Evolutionary conservation across 306 rosid species (phyloP), one percentile per base, ranked within the genome.

Genomic region (Geum urbanum): DNA sequence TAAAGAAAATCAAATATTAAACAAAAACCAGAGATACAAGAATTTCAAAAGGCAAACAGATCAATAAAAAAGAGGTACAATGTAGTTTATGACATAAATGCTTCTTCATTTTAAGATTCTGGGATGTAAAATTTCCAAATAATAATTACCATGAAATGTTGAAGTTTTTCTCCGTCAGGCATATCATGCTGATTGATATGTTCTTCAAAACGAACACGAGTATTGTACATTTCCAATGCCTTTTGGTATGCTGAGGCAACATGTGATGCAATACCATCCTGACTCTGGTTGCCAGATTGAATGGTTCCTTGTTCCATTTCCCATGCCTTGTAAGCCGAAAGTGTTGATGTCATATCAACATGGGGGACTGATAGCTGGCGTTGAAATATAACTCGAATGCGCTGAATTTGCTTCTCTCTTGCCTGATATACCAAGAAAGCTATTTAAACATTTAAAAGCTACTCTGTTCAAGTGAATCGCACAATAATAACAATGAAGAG

Each of bases 331-430:
- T 91, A 91, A 78, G 84, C 77, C 46, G 54, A 47, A 66, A 94
- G 78, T 56, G 95, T 89, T 76, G 92, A 88, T 74, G 64, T 79
- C 88, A 88, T 85, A 78, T 85, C 81, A 79, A 74, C 84, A 69
- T 81, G 95, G 57, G 97, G 97, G 41, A 94, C 82, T 16, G 99
- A 88, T 77, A 94, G 69, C n/a, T 87, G 97, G 49, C 97, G 97
- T 43, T 87, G 97, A 80, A 91, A 94, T 77, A 91, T 76, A 74
- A 77, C 82, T 50, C 91, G 89, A 45, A 88, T 79, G 8, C 70
- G 78, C 75, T 91, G 92, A 63, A 82, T 73, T 79, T 94, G 97
- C 76, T 87, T 94, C 70, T 87, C 96, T 72, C 84, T 94, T 70
- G 78, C 92, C 96, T 88, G 82, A 61, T 63, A 63, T 48, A 74